Conservation (phyloP, 352 stramenopile genomes). For the Thalassiosira gravida region DNA sequence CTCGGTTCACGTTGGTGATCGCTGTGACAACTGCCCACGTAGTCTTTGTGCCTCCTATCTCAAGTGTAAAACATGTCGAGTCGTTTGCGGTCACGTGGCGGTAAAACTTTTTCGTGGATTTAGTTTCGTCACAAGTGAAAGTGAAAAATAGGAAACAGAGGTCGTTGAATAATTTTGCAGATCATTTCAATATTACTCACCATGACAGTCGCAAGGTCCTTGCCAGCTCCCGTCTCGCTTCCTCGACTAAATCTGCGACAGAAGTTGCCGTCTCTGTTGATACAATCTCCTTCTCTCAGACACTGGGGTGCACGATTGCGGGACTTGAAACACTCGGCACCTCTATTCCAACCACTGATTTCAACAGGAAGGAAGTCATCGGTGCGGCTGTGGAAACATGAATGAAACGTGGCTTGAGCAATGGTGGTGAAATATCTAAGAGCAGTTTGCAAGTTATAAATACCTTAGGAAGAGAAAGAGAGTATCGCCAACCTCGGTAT, state of each 20-base stretch:
- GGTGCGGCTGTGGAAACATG: constrained; percentile 23
- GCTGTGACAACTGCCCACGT: constrained; percentile 45
- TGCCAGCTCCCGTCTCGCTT: too few species aligned
- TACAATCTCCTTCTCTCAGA: too few species aligned
- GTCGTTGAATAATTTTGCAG: too few species aligned
- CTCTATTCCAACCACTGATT: constrained; percentile 39
- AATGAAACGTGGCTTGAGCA: constrained; percentile 13
- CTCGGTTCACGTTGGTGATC: constrained; percentile 43
- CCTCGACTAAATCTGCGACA: too few species aligned
- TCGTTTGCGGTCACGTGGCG: too few species aligned
- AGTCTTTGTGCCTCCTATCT: constrained; percentile 32
- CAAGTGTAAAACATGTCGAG: constrained; percentile 42
- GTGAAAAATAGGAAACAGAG: too few species aligned
- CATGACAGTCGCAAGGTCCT: too few species aligned
- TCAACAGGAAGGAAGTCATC: constrained; percentile 44
- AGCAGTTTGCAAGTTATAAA: neutral
- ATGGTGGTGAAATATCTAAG: constrained; percentile 5
- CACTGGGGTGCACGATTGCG: too few species aligned
- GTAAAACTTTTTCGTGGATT: too few species aligned
- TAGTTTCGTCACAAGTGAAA: too few species aligned
- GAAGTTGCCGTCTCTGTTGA: too few species aligned
- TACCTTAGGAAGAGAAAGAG: constrained; percentile 58
- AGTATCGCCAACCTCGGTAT: constrained; percentile 47
- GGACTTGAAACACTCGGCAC: constrained; percentile 56
- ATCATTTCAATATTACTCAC: too few species aligned